Percentiles rank a stretch among this genome's conserved stretches.
phyloP scores from a whole-genome alignment of 139 green algal genomes.

The Chlorella vulgaris region DNA sequence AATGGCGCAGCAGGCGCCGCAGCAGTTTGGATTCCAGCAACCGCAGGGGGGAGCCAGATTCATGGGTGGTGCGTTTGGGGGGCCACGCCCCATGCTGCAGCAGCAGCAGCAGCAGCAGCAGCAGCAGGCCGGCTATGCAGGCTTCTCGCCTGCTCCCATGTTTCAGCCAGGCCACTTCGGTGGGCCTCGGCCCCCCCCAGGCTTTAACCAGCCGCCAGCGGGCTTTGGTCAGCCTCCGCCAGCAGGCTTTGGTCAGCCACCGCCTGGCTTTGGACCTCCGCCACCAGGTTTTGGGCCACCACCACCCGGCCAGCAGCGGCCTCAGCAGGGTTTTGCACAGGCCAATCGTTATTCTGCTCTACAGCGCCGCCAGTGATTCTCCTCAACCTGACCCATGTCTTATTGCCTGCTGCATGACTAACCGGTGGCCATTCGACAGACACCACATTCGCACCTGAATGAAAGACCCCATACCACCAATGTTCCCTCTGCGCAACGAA shows the following conservation, averaged over 20 bases:
- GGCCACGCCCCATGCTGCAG: conserved; percentile 8
- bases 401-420: too few species aligned
- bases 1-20: conserved; percentile 6
- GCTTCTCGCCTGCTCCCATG: not conserved
- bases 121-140: not conserved
- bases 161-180: not conserved
- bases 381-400: too few species aligned
- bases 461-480: too few species aligned
- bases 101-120: not conserved
- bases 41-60: conserved; percentile 6
- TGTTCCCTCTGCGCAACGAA: too few species aligned
- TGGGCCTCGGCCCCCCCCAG: not conserved
- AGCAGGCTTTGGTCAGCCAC: not conserved
- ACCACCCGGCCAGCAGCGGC: not conserved
- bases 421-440: too few species aligned
- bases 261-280: not conserved
- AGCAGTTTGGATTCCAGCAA: conserved; percentile 16
- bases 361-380: conserved; percentile 30
- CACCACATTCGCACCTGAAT: too few species aligned
- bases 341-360: conserved; percentile 21
- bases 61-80: conserved; percentile 4
- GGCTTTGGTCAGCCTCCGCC: conserved; percentile 1
- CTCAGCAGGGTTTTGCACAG: conserved; percentile 6
- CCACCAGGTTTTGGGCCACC: not conserved
- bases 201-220: not conserved